Evolutionary conservation across 2,329 filamentous ascomycete genomes (phyloP).

Genomic region (Colletotrichum lindemuthianum): DNA sequence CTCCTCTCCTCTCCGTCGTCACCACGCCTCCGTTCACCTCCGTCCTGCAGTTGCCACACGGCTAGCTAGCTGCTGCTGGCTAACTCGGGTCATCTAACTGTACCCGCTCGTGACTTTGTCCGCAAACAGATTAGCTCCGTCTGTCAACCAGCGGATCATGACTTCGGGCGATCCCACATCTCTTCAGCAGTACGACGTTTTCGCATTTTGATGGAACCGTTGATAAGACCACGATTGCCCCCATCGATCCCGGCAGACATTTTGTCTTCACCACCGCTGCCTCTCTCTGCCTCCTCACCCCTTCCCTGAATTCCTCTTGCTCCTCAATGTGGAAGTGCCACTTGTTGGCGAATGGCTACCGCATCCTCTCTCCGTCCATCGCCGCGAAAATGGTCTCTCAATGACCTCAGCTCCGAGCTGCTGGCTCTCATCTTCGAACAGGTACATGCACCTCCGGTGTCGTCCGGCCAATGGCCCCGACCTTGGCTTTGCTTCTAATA

Average conservation of each 20-base stretch:
- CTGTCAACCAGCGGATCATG: constrained; percentile 37
- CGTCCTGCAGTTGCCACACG: constrained; percentile 29
- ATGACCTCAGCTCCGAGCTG: constrained; percentile 55
- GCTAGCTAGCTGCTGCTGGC: constrained; percentile 29
- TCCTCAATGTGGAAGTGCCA: constrained; percentile 33
- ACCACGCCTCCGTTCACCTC: constrained; percentile 18
- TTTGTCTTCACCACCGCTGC: constrained; percentile 9
- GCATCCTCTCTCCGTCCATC: constrained; percentile 34
- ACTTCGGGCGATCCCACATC: constrained; percentile 35
- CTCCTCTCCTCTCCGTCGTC: constrained; percentile 15
- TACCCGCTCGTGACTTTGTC: constrained; percentile 39
- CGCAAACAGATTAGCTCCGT: constrained; percentile 36
- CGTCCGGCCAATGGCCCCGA: neutral
- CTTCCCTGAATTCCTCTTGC: constrained; percentile 29
- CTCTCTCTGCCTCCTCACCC: constrained; percentile 5
- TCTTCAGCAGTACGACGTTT: constrained; percentile 27
- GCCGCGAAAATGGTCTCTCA: constrained; percentile 41
- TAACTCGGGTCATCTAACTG: constrained; percentile 27
- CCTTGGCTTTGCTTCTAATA: neutral
- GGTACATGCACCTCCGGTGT: constrained; percentile 41
- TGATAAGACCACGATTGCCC: constrained; percentile 32
- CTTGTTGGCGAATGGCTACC: constrained; percentile 39
- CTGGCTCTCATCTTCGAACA: constrained; percentile 54
- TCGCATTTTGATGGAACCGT: constrained; percentile 30
- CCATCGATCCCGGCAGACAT: constrained; percentile 13